Conservation (phyloP, 1,284 basidiomycete genomes). For the Hymenochaete sp. region DNA sequence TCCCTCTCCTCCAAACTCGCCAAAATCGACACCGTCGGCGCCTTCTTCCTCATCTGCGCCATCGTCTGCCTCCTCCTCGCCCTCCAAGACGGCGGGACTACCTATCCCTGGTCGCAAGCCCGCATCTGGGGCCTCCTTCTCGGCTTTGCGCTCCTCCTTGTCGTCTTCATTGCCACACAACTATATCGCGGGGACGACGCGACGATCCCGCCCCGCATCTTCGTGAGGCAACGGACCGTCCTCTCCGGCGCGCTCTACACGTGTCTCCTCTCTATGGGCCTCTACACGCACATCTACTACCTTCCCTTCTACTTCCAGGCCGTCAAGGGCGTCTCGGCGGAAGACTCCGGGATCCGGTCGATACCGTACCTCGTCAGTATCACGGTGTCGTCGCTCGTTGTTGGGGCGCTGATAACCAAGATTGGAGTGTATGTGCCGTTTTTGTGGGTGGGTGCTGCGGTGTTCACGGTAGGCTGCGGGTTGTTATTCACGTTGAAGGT, state of each 20-base stretch:
- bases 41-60: constrained; percentile 29
- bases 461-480: constrained; percentile 32
- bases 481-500: constrained; percentile 34
- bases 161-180: constrained; percentile 30
- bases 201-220: constrained; percentile 22
- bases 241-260: constrained; percentile 27
- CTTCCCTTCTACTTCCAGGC: constrained; percentile 39
- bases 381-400: constrained; percentile 32
- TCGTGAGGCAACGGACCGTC: constrained; percentile 26
- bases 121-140: constrained; percentile 28
- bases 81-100: constrained; percentile 35
- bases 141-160: constrained; percentile 29
- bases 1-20: constrained; percentile 22
- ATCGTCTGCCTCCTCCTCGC: constrained; percentile 34
- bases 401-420: constrained; percentile 28
- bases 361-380: constrained; percentile 58
- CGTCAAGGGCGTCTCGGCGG: constrained; percentile 29
- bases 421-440: constrained; percentile 33
- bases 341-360: constrained; percentile 54
- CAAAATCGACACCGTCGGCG: constrained; percentile 33
- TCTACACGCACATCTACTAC: constrained; percentile 27
- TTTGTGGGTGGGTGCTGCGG: constrained; percentile 27
- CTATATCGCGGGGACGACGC: constrained; percentile 28
- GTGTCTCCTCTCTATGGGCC: constrained; percentile 32
- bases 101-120: constrained; percentile 28